Conservation (phyloP, 2,329 filamentous ascomycete genomes). For the Neurospora sp. region DNA sequence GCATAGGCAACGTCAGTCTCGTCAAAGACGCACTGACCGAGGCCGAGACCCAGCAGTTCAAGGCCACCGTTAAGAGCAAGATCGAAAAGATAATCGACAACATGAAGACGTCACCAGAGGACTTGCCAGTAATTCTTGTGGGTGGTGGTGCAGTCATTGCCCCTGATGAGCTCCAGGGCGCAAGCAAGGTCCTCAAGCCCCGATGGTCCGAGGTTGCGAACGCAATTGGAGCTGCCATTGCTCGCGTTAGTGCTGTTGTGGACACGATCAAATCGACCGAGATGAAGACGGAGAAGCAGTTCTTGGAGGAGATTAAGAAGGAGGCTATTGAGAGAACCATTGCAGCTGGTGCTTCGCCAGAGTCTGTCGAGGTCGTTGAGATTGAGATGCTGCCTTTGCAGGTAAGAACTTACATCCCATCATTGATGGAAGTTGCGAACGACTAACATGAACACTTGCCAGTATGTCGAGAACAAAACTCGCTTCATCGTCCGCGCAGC, state of each 20-base stretch:
- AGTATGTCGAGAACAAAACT: slow-evolving; percentile 43
- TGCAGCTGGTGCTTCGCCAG: slow-evolving; percentile 32
- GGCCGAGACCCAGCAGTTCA: slow-evolving; percentile 28
- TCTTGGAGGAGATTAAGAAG: slow-evolving; percentile 27
- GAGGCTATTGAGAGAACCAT: slow-evolving; percentile 35
- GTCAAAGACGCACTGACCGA: slow-evolving; percentile 23
- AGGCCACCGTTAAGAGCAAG: slow-evolving; percentile 34
- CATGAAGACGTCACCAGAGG: slow-evolving; percentile 52
- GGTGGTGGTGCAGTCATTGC: slow-evolving; percentile 53
- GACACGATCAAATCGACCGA: slow-evolving; percentile 41
- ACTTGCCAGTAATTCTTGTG: slow-evolving; percentile 50
- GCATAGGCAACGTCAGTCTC: slow-evolving; percentile 32
- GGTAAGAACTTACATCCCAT: slow-evolving; percentile 16
- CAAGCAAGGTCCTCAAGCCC: slow-evolving; percentile 45
- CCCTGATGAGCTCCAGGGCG: slow-evolving; percentile 43
- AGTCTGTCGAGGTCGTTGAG: slow-evolving; percentile 38
- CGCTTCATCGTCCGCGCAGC: slow-evolving; percentile 49
- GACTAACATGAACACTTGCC: background rate
- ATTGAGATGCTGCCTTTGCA: slow-evolving; percentile 44
- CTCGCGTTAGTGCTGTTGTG: slow-evolving; percentile 44
- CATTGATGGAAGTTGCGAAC: background rate
- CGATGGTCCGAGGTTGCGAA: slow-evolving; percentile 51
- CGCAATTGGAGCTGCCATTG: slow-evolving; percentile 54
- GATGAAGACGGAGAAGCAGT: slow-evolving; percentile 25
- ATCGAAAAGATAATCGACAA: slow-evolving; percentile 47